Percentiles rank a stretch among this genome's conserved stretches.
Evolutionary conservation across 805 yeast genomes (phyloP).

Genomic region (Starmerella powellii): DNA sequence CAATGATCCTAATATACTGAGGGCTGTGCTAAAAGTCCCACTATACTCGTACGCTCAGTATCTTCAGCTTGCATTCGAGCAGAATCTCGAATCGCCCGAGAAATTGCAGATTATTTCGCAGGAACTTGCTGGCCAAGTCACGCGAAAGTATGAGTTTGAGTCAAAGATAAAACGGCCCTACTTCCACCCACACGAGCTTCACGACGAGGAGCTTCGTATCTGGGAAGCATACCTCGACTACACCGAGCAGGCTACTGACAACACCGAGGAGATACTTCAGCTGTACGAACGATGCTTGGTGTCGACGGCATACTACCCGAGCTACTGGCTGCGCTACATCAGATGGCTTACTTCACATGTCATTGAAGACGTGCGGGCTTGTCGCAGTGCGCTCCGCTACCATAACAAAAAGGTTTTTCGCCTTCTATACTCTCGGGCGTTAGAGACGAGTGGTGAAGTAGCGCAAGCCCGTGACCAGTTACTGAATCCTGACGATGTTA

Average conservation of each 20-base stretch:
- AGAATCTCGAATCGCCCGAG: constrained; percentile 2
- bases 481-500: neutral
- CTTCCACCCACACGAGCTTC: constrained; percentile 43
- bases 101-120: constrained; percentile 22
- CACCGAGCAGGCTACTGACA: constrained; percentile 33
- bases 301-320: constrained; percentile 43
- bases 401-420: constrained; percentile 1
- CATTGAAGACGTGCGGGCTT: neutral
- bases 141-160: constrained; percentile 65
- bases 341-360: constrained; percentile 34
- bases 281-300: constrained; percentile 59
- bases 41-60: constrained; percentile 80
- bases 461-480: constrained; percentile 10
- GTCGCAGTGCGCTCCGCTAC: constrained; percentile 8
- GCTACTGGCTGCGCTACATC: constrained; percentile 59
- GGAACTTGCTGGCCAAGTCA: constrained; percentile 41
- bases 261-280: constrained; percentile 29
- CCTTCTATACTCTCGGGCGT: neutral
- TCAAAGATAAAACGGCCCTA: constrained; percentile 45
- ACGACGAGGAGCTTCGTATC: constrained; percentile 34
- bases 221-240: constrained; percentile 59
- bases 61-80: constrained; percentile 34
- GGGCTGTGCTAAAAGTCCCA: constrained; percentile 39
- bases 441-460: constrained; percentile 12
- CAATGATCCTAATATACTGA: constrained; percentile 31